A percentile compares a stretch with the other conserved stretches of the same genome.
These are phyloP conservation scores for Stemphylium lycopersici DNA, from an alignment of 2,329 filamentous ascomycete genomes.

Conservation along the genomic window DNA sequence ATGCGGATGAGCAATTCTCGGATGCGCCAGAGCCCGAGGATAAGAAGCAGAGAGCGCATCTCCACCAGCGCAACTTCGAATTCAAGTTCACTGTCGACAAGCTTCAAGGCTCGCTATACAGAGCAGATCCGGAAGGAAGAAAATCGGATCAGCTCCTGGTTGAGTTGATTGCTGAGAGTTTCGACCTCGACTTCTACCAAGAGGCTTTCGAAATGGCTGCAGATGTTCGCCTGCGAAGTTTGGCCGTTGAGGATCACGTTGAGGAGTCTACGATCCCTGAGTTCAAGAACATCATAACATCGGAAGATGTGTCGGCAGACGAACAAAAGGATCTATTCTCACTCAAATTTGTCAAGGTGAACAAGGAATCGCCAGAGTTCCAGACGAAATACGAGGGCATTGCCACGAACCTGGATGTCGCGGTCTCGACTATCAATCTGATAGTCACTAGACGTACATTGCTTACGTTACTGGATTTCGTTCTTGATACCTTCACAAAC, in stretches of 20 bases:
- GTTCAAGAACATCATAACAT: constrained; percentile 98
- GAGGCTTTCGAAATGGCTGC: constrained; percentile 92
- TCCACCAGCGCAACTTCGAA: constrained; percentile 91
- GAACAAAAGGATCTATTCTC: constrained; percentile 82
- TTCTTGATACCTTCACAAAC: constrained; percentile 86
- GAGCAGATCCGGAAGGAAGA: constrained; percentile 78
- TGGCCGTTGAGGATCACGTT: constrained; percentile 94
- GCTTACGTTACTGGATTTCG: constrained; percentile 90
- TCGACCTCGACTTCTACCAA: constrained; percentile 85
- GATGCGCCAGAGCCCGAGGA: constrained; percentile 68
- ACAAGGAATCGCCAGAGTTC: constrained; percentile 89
- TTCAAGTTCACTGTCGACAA: constrained; percentile 96
- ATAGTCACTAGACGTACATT: constrained; percentile 93
- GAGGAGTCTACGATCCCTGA: constrained; percentile 83
- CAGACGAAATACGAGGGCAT: constrained; percentile 90
- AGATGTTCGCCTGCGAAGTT: constrained; percentile 82
- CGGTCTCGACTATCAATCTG: constrained; percentile 93
- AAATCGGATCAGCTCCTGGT: constrained; percentile 83
- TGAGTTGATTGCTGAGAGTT: constrained; percentile 87
- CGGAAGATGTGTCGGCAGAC: constrained; percentile 72
- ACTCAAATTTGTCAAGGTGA: constrained; percentile 89
- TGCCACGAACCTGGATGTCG: constrained; percentile 88
- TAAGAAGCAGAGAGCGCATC: constrained; percentile 55
- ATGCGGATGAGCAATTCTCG: constrained; percentile 69
- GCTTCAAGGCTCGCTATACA: constrained; percentile 89